These are phyloP conservation scores for Apium graveolens DNA, from an alignment of 129 eudicot genomes.

Conservation along the genomic window DNA sequence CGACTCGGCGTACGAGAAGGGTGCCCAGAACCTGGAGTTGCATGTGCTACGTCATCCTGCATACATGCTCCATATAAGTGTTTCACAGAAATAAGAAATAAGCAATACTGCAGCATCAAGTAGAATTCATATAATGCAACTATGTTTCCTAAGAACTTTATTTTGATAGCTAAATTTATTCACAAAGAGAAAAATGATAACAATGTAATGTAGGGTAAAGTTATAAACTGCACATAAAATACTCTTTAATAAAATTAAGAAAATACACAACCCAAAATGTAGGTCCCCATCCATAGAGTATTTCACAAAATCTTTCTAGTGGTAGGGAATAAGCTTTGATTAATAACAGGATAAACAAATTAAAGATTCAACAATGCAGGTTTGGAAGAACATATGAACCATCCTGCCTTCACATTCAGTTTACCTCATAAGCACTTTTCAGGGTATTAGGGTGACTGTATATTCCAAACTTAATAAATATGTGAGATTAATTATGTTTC, in stretches of 20 bases:
- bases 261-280: background rate
- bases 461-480: background rate
- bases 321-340: background rate
- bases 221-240: background rate
- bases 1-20: background rate
- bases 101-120: background rate
- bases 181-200: background rate
- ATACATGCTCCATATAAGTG: background rate
- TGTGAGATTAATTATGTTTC: background rate
- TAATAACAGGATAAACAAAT: background rate
- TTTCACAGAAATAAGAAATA: background rate
- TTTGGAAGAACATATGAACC: background rate
- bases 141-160: background rate
- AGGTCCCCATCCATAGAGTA: background rate
- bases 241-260: background rate
- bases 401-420: background rate
- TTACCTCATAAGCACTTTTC: background rate
- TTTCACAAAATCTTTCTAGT: background rate
- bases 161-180: background rate
- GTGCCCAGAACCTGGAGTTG: background rate
- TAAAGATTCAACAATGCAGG: background rate
- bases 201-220: background rate
- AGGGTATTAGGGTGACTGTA: background rate
- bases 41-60: slow-evolving; percentile 4
- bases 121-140: background rate